Evolutionary conservation across 768 basidiomycete species (phyloP).

Genomic region (Heimioporus sp.): DNA sequence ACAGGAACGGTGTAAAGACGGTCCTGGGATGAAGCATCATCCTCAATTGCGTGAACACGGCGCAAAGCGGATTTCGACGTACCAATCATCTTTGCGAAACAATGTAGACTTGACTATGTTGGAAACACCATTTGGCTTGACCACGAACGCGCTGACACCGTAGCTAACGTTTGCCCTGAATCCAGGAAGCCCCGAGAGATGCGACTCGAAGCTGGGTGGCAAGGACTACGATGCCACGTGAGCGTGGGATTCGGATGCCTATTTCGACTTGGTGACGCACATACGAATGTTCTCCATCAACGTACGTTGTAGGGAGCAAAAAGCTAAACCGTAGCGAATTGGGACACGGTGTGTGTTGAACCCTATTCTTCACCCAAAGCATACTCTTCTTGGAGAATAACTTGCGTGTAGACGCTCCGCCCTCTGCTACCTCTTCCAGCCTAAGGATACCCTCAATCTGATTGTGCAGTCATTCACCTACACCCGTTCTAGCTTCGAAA

Average conservation of each 20-base stretch:
- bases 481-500: not conserved
- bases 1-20: slow-evolving; percentile 60
- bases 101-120: slow-evolving; percentile 52
- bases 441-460: slow-evolving; percentile 62
- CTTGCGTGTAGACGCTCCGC: slow-evolving; percentile 52
- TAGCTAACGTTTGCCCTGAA: slow-evolving; percentile 68
- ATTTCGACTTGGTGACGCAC: slow-evolving; percentile 39
- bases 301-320: slow-evolving; percentile 56
- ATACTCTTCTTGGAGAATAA: slow-evolving; percentile 50
- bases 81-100: slow-evolving; percentile 56
- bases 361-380: slow-evolving; percentile 56
- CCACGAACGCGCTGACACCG: slow-evolving; percentile 49
- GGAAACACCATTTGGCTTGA: slow-evolving; percentile 43
- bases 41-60: not conserved
- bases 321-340: slow-evolving; percentile 51
- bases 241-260: slow-evolving; percentile 1
- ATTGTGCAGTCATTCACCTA: not conserved
- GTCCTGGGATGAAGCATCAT: slow-evolving; percentile 33
- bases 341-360: slow-evolving; percentile 46
- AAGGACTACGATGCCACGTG: slow-evolving; percentile 44
- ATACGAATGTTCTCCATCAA: slow-evolving; percentile 53
- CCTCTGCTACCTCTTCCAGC: slow-evolving; percentile 63
- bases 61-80: slow-evolving; percentile 18
- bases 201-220: slow-evolving; percentile 68
- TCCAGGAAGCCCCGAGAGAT: slow-evolving; percentile 69